These are phyloP conservation scores for Aspergillus ellipticus DNA, from an alignment of 495 filamentous ascomycete genomes.

Conservation along the genomic window DNA sequence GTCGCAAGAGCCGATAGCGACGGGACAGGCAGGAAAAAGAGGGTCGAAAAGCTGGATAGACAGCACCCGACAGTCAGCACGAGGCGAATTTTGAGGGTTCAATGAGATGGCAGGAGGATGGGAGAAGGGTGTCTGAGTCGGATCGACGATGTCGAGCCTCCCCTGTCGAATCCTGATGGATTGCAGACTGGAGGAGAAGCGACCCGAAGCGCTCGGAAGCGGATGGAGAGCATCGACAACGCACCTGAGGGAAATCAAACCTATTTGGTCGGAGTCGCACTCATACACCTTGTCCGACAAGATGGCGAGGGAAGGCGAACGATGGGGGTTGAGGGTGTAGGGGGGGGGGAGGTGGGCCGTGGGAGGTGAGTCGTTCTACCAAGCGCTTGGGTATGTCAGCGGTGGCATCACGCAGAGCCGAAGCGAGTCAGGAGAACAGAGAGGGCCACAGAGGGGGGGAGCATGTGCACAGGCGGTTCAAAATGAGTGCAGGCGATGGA, in stretches of 20 bases:
- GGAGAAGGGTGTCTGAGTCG: slow-evolving; percentile 6
- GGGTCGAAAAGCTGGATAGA: slow-evolving; percentile 23
- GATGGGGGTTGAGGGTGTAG: slow-evolving; percentile 26
- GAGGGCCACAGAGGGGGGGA: slow-evolving; percentile 8
- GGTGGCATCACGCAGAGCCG: slow-evolving; percentile 30
- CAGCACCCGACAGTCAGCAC: slow-evolving; percentile 28
- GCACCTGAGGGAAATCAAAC: slow-evolving; percentile 32
- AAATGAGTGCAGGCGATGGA: slow-evolving; percentile 5
- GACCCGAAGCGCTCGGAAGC: slow-evolving; percentile 38
- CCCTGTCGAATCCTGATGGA: slow-evolving; percentile 33
- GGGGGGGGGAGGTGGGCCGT: slow-evolving; percentile 26
- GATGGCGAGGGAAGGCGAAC: slow-evolving; percentile 15
- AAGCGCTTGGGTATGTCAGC: slow-evolving; percentile 46
- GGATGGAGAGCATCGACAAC: slow-evolving; percentile 37
- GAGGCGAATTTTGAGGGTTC: slow-evolving; percentile 13
- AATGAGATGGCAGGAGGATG: slow-evolving; percentile 21
- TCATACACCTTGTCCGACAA: slow-evolving; percentile 17
- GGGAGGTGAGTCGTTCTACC: slow-evolving; percentile 29
- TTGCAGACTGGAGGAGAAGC: slow-evolving; percentile 27
- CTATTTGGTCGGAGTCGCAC: slow-evolving; percentile 30
- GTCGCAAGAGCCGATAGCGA: slow-evolving; percentile 44
- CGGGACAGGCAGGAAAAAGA: slow-evolving; percentile 31
- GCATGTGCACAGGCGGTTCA: not conserved
- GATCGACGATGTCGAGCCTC: slow-evolving; percentile 23
- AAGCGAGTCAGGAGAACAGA: slow-evolving; percentile 26